Base-by-base conservation (phyloP, 768 basidiomycete species). In the Russula griseocarnosa region DNA sequence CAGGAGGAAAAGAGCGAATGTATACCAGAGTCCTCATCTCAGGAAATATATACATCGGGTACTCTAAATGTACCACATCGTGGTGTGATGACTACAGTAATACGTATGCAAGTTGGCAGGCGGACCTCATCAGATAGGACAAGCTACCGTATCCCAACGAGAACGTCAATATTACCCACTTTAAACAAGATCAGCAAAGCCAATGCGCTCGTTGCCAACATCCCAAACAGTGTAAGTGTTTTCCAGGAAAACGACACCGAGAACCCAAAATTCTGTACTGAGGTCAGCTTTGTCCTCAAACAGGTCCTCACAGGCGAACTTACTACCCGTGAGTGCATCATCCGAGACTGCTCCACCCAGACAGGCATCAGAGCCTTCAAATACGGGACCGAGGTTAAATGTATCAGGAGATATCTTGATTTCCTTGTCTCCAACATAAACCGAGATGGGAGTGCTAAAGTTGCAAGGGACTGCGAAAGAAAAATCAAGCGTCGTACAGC, bases 241-340 rank as follows among this genome's bases (percentile, higher is more conserved):
- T 16, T 3, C 52, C 8, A 60, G 30, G 52, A 53, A 53, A 13
- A 46, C 42, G 16, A 34, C 52, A 11, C 60, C 60, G 14, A 60
- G 14, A 34, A 60, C 7, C 60, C 60, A 60, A n/a, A 46, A 20
- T 1, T 13, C 60, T 60, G 52, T 32, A 14, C 22, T 2, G 4
- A 9, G 3, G 24, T 50, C 24, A 38, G 58, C 26, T n/a, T 5
- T 28, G 30, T 11, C 24, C 8, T 44, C 1, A 30, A 11, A 5
- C 1, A 16, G 7, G 7, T 28, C 4, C 3, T 30, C 28, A 13
- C 13, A 22, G 44, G 30, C 13, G 13, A 32, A 47, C 44, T 57
- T 42, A 57, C 56, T 1, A 32, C 18, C 20, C 3, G 14, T 46
- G 4, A 32, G 20, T 1, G 5, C 0, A 1, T 1, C 2, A 2